Base-by-base conservation (phyloP, 192 early-diverging fungal genomes). In the Entrophospora sp. region DNA sequence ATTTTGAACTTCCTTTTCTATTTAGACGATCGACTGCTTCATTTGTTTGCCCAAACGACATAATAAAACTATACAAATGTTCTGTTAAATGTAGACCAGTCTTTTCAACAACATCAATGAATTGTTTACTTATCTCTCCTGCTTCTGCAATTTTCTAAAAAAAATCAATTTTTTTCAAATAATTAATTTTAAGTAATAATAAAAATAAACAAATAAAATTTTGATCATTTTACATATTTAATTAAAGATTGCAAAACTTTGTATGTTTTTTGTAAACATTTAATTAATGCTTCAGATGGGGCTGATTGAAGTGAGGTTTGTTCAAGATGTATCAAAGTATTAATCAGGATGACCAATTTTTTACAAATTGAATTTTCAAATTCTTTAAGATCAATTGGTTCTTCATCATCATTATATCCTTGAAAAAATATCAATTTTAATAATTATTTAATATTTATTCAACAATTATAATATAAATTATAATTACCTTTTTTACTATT, bases 61-160 rank as follows among this genome's bases (percentile, higher is more conserved):
- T 72, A 35, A 85, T 49, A 51, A 81, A 81, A 10, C 70, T 75
- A 53, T 85, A 83, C 32, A 85, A 66, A 38, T 78, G 68, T n/a
- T 71, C 71, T 2, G 84, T 78, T 1, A 85, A 64, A 8, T 71
- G 67, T 16, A 48, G 56, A 1, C 79, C 82, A 3, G 74, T 75
- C 24, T 77, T 69, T 37, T 72, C 64, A 9, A 83, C 77, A 12
- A 83, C 66, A 22, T 73, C 60, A 34, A 74, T 69, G 28, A 83
- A 81, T 4, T 46, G 61, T 31, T 20, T 12, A 27, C 20, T n/a
- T 7, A 38, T 64, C 14, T 36, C 34, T 8, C 46, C 46, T 24
- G 20, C 63, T 22, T 48, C 48, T 7, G 63, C 10, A 32, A 64
- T 51, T 52, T 52, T 64, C 63, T 64, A 37, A 51, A 20, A 10